Evolutionary conservation across 2,329 filamentous ascomycete genomes (phyloP), one percentile per base, ranked within the genome.

Genomic region (Sporothrix protearum): DNA sequence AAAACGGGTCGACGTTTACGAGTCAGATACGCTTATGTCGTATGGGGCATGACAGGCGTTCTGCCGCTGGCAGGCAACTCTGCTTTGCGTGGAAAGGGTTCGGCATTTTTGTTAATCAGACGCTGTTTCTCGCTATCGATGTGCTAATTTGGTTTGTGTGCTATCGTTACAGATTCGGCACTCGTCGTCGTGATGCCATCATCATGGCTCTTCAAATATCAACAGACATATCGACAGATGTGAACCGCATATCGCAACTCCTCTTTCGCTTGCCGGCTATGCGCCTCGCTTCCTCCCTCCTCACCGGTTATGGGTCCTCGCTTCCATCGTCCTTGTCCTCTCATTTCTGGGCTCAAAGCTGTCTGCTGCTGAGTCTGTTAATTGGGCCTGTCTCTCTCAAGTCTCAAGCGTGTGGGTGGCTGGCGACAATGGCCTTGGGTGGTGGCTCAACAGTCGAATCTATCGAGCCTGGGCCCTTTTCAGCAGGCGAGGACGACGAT

Each of bases 61-160:
- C 45, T 28, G n/a, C 59, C 22, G 36, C 59, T 28, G 36, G 36
- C 59, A 10, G 55, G 59, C 59, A 64, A 19, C 12, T 36, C 59
- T 45, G n/a, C 59, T 64, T 45, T 45, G 39, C 36, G n/a, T 45
- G 59, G 36, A 16, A 25, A 64, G 59, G 36, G 6, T 22, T 71
- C 59, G 69, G 69, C 61, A 28, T 66, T 71, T 66, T 57, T 33
- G 67, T 67, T 28, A 71, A 67, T 49, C 69, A 70, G 45, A 57
- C 55, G 68, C 39, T 30, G 7, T 49, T 39, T 39, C 14, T 49
- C 9, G 25, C 2, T 42, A 28, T 36, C 33, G 49, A 22, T 28
- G 28, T 45, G 12, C n/a, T 25, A 63, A 47, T 47, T 16, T 47
- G 16, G 6, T 42, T 42, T 47, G 16, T 4, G 42, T 47, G 42